Evolutionary conservation across 2,329 filamentous ascomycete species (phyloP).

Genomic region (Trichoderma simmonsii): DNA sequence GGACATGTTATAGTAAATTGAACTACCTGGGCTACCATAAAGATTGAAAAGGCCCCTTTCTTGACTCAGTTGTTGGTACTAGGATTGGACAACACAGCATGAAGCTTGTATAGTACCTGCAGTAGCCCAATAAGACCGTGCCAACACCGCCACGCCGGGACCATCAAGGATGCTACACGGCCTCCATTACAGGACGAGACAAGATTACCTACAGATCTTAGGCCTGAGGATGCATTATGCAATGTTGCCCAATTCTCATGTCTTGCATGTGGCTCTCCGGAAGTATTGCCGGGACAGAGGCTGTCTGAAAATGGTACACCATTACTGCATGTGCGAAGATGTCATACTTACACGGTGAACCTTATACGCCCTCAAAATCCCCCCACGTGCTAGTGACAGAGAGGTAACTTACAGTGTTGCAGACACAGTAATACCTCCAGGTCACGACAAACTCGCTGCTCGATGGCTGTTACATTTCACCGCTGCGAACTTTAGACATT

Average conservation of each 20-base stretch:
- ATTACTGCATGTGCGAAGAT: background rate
- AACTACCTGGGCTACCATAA: background rate
- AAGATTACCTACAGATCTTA: background rate
- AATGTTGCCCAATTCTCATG: background rate
- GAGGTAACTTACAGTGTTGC: background rate
- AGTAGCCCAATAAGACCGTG: slow-evolving; percentile 6
- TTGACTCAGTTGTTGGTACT: background rate
- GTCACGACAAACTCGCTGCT: background rate
- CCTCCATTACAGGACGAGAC: background rate
- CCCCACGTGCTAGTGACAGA: background rate
- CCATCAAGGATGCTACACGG: background rate
- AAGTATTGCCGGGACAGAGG: background rate
- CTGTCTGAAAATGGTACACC: background rate
- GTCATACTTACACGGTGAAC: background rate
- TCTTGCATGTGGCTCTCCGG: background rate
- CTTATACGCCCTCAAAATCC: background rate
- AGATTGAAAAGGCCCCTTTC: background rate
- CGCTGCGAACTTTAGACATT: background rate
- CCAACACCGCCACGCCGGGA: slow-evolving; percentile 6
- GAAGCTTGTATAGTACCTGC: background rate
- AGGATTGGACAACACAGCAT: background rate
- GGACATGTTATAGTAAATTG: background rate
- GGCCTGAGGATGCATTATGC: background rate
- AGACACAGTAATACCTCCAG: background rate
- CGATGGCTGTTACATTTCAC: background rate